Conservation (phyloP, 2,329 filamentous ascomycete species). For the Myotisia sp. region DNA sequence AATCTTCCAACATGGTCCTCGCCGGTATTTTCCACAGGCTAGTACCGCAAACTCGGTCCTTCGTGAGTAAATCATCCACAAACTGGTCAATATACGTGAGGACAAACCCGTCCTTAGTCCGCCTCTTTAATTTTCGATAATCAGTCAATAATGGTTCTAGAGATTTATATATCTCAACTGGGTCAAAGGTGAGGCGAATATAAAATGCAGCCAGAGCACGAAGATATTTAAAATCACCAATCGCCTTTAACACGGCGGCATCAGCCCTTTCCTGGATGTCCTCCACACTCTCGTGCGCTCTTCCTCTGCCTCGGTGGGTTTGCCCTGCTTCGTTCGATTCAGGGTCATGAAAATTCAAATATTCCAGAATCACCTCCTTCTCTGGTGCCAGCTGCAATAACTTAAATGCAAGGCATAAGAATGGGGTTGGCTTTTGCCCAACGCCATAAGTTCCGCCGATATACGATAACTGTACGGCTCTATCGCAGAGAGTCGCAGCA, state of each 20-base stretch:
- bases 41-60: slow-evolving; percentile 81
- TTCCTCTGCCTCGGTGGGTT: slow-evolving; percentile 2
- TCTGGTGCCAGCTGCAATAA: slow-evolving; percentile 74
- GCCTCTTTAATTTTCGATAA: slow-evolving; percentile 64
- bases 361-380: slow-evolving; percentile 64
- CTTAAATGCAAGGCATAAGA: slow-evolving; percentile 90
- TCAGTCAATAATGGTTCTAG: slow-evolving; percentile 77
- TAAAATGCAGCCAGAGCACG: slow-evolving; percentile 85
- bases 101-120: slow-evolving; percentile 57
- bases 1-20: slow-evolving; percentile 68
- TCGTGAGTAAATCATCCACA: slow-evolving; percentile 76
- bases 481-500: slow-evolving; percentile 64
- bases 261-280: slow-evolving; percentile 13
- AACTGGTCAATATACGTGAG: slow-evolving; percentile 83
- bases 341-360: slow-evolving; percentile 63
- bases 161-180: slow-evolving; percentile 63
- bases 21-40: slow-evolving; percentile 83
- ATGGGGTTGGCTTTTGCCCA: slow-evolving; percentile 72
- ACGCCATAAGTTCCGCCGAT: slow-evolving; percentile 79
- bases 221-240: slow-evolving; percentile 55
- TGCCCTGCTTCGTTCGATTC: slow-evolving; percentile 34
- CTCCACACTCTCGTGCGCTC: slow-evolving; percentile 4
- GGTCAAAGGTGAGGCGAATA: slow-evolving; percentile 69
- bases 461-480: slow-evolving; percentile 69
- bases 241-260: slow-evolving; percentile 21